Conservation (phyloP, 805 yeast species). For the baker's yeast (Saccharomyces cerevisiae) region DNA sequence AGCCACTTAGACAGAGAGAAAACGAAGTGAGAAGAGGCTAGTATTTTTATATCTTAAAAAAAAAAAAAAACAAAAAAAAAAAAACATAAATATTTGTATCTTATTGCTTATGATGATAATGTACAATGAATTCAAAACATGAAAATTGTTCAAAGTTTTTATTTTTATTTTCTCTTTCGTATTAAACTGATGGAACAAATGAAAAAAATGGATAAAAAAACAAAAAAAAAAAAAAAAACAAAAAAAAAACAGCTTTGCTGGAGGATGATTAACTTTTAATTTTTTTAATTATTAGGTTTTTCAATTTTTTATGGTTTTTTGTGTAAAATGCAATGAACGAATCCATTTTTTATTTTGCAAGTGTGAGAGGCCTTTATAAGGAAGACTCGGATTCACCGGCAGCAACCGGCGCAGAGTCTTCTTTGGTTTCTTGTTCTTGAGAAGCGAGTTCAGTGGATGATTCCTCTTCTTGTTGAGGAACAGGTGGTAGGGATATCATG, state of each 20-base stretch:
- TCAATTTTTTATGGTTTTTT: neutral
- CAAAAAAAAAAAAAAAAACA: neutral
- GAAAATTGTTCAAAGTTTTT: neutral
- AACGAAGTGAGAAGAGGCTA: neutral
- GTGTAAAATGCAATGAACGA: neutral
- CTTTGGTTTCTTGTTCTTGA: neutral
- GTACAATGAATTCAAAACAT: neutral
- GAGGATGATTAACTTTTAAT: neutral
- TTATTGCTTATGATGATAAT: neutral
- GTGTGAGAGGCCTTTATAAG: neutral
- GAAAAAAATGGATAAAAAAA: neutral
- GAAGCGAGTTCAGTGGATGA: neutral
- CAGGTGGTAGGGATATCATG: conserved; percentile 6
- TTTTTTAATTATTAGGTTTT: neutral
- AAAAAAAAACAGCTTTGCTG: neutral
- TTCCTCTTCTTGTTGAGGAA: neutral
- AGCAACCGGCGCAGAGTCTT: neutral
- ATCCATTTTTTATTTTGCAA: neutral
- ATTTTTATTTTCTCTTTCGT: neutral
- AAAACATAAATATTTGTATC: neutral
- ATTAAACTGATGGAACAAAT: neutral
- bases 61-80: neutral
- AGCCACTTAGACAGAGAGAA: neutral
- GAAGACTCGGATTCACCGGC: neutral
- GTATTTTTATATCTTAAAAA: neutral